phyloP scores from a whole-genome alignment of 208 protist species.

The Leptomonas seymouri region DNA sequence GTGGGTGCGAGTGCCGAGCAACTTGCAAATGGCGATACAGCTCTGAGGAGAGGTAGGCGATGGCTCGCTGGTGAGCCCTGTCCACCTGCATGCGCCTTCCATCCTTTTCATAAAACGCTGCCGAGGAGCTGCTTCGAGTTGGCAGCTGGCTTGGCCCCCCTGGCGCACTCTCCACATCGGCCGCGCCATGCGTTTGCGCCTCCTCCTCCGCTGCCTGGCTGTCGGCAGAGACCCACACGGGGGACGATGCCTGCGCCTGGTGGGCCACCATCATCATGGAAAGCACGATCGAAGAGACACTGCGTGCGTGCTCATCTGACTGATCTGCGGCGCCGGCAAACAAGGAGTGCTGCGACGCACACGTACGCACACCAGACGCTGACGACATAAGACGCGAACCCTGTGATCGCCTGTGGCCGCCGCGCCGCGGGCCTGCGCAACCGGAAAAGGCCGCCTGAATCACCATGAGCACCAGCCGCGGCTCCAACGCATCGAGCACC shows the following conservation, averaged over 20 bases:
- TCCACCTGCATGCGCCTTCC: no score
- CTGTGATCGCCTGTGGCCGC: background rate
- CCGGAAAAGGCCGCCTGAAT: conserved; percentile 7
- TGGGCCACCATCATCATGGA: conserved; percentile 16
- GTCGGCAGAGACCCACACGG: conserved; percentile 9
- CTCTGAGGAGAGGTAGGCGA: background rate
- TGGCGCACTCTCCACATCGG: background rate
- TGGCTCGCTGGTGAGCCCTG: conserved; percentile 1
- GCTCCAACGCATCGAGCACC: conserved; percentile 20
- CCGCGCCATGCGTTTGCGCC: background rate
- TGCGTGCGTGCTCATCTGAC: background rate
- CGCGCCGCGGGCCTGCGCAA: background rate
- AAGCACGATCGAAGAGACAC: background rate
- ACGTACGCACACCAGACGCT: background rate
- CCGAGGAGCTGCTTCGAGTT: background rate
- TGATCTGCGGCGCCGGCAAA: background rate
- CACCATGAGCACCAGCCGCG: conserved; percentile 5
- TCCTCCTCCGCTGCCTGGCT: background rate
- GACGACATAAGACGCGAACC: no score
- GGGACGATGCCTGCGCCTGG: conserved; percentile 19
- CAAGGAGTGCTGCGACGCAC: no score
- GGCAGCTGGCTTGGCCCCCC: background rate
- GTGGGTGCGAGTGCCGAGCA: background rate
- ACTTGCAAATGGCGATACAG: background rate
- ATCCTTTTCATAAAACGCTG: no score